phyloP scores from a whole-genome alignment of 1,139 yeast species.

The Sugiyamaella novakii region DNA sequence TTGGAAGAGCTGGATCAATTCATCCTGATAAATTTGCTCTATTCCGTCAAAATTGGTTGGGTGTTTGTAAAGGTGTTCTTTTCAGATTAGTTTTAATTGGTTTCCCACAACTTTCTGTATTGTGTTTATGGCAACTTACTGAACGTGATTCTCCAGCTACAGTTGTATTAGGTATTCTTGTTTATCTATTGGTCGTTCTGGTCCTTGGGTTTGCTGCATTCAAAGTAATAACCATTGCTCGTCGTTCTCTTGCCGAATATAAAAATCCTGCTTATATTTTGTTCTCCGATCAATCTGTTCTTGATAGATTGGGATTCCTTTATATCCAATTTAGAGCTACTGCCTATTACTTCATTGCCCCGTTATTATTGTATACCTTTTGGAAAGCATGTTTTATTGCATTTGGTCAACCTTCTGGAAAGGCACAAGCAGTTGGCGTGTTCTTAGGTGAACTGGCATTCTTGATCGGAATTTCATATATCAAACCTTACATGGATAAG shows the following conservation, averaged over 20 bases:
- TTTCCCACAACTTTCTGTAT: conserved; percentile 79
- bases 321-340: conserved; percentile 91
- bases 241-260: conserved; percentile 67
- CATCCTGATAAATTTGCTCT: conserved; percentile 64
- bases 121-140: conserved; percentile 89
- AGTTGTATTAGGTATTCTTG: conserved; percentile 72
- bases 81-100: conserved; percentile 80
- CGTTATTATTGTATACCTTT: conserved; percentile 64
- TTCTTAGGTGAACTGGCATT: conserved; percentile 74
- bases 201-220: conserved; percentile 73
- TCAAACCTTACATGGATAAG: conserved; percentile 91
- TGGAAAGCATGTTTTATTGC: conserved; percentile 84
- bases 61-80: conserved; percentile 81
- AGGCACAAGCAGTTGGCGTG: conserved; percentile 74
- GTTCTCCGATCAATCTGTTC: conserved; percentile 77
- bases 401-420: conserved; percentile 76
- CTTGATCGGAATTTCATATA: conserved; percentile 62
- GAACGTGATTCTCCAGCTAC: conserved; percentile 82
- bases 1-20: conserved; percentile 62
- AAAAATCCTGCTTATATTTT: conserved; percentile 91
- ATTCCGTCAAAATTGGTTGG: conserved; percentile 79
- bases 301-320: conserved; percentile 89
- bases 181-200: conserved; percentile 57
- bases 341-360: conserved; percentile 76
- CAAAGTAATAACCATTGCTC: conserved; percentile 71